Conservation (phyloP, 192 early-diverging fungal species). For the Gamsiella multidivaricata region DNA sequence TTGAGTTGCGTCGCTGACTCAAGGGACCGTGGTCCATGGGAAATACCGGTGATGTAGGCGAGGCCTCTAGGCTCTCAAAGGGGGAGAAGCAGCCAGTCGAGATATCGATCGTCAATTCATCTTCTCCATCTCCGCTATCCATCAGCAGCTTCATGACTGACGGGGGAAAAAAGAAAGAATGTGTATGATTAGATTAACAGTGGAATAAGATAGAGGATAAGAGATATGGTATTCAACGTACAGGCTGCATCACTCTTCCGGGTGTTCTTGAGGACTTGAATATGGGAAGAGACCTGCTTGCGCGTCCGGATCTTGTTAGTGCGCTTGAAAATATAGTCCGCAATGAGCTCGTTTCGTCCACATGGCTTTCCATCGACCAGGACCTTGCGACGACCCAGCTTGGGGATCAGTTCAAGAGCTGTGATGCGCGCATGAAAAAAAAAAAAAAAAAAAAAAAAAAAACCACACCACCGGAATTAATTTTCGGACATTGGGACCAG, state of each 20-base stretch:
- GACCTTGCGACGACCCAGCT: slow-evolving; percentile 64
- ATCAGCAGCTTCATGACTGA: slow-evolving; percentile 66
- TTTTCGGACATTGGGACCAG: too few species aligned
- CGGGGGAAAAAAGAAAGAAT: slow-evolving; percentile 1
- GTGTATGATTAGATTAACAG: not conserved
- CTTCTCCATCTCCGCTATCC: slow-evolving; percentile 62
- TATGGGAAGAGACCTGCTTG: slow-evolving; percentile 85
- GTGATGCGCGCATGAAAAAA: not conserved
- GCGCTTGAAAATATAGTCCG: slow-evolving; percentile 78
- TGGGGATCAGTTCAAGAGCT: slow-evolving; percentile 67
- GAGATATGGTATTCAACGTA: slow-evolving; percentile 28
- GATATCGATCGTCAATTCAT: slow-evolving; percentile 49
- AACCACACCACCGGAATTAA: too few species aligned
- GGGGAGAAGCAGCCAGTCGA: slow-evolving; percentile 22
- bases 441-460: slow-evolving; percentile 6
- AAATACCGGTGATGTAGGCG: slow-evolving; percentile 20
- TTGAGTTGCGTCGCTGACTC: slow-evolving; percentile 28
- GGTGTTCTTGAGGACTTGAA: slow-evolving; percentile 82
- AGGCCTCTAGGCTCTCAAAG: slow-evolving; percentile 31
- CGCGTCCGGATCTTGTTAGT: slow-evolving; percentile 73
- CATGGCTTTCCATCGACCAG: slow-evolving; percentile 66
- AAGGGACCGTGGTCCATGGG: not conserved
- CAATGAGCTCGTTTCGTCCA: slow-evolving; percentile 80
- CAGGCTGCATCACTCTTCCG: slow-evolving; percentile 66
- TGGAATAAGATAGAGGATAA: not conserved